Evolutionary conservation across 805 yeast species (phyloP), one percentile per base, ranked within the genome.

Genomic region (Candida odintsovae): DNA sequence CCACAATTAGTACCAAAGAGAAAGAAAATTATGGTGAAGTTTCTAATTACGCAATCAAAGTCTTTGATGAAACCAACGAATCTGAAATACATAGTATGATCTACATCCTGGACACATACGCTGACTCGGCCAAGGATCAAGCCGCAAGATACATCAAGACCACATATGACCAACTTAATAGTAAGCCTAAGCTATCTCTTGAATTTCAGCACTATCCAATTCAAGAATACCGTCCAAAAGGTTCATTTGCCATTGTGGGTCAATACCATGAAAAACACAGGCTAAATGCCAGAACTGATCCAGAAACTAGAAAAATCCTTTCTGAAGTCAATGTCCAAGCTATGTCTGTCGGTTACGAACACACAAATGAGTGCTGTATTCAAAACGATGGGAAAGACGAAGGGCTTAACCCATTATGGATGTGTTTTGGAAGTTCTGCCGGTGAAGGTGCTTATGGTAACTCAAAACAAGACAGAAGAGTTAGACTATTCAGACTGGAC

Each of bases 371-470:
- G 48, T 82, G 76, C 57, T 83, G 89, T 58, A 60, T 71, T 29
- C 74, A 76, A 44, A 50, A 62, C 1, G 58, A 58, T 28, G 54
- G 42, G 8, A 19, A 40, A 3, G 23, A 41, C 3, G 45, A 37
- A 12, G 41, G 42, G 0, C 21, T 50, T 5, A 55, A 57, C 46
- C 73, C 63, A 51, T 64, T 67, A 44, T 79, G 86, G 85, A 62
- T 83, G 50, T 83, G 89, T 57, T 83, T 79, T 57, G 85, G 86
- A 1, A 87, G 87, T 21, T 78, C 76, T 1, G 69, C 73, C 12
- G 87, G 87, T 15, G 83, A 80, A 58, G 86, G 83, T 18, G 83
- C 82, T 2, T 78, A 80, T 54, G 84, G 77, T 3, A 80, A 80
- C 2, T 25, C 75, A 67, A 29, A 75, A 68, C 41, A 60, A 68